These are phyloP conservation scores for Hypholoma fasciculare DNA, from an alignment of 768 basidiomycete species.

Conservation along the genomic window DNA sequence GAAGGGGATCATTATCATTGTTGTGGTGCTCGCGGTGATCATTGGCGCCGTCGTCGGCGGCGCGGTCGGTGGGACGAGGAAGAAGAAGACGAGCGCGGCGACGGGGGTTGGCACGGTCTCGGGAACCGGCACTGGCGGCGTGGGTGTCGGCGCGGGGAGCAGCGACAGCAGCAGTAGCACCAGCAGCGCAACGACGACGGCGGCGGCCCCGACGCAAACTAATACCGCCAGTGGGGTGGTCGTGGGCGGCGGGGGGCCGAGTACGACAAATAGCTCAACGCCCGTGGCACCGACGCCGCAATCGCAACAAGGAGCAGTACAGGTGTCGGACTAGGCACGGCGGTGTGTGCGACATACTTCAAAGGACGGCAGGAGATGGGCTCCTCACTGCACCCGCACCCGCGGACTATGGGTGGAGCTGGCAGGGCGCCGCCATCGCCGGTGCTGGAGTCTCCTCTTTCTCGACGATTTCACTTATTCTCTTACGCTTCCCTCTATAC, in stretches of 20 bases:
- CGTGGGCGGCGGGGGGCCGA: background rate
- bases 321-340: background rate
- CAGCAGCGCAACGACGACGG: too few relatives aligned
- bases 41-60: conserved; percentile 57
- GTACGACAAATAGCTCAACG: background rate
- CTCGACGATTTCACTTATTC: too few relatives aligned
- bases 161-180: too few relatives aligned
- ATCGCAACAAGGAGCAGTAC: background rate
- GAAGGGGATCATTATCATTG: conserved; percentile 43
- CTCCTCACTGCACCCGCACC: too few relatives aligned
- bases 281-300: background rate
- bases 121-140: background rate
- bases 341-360: too few relatives aligned
- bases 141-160: background rate
- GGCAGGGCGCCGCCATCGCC: too few relatives aligned
- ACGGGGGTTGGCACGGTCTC: background rate
- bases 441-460: too few relatives aligned
- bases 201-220: too few relatives aligned
- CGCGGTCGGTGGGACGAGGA: conserved; percentile 51
- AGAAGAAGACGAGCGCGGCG: conserved; percentile 7
- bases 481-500: too few relatives aligned
- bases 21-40: conserved; percentile 37
- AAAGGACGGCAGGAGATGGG: too few relatives aligned
- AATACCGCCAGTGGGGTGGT: too few relatives aligned
- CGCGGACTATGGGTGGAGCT: too few relatives aligned